Conservation (phyloP, 805 yeast species). For the Wickerhamomyces alni region DNA sequence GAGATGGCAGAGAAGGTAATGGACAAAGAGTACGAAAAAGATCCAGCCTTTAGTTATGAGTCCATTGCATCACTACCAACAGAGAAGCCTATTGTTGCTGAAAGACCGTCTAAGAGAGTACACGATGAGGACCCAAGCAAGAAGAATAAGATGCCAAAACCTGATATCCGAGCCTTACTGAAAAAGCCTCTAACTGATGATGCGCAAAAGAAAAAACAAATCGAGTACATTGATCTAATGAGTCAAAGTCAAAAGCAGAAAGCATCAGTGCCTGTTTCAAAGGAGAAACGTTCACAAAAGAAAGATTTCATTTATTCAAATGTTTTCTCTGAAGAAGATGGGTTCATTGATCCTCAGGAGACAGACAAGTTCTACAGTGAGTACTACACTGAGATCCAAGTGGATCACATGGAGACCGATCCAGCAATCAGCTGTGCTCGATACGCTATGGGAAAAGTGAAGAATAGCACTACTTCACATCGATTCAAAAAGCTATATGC, state of each 20-base stretch:
- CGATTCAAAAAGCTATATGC: slow-evolving; percentile 10
- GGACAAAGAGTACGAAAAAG: slow-evolving; percentile 14
- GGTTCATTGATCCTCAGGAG: slow-evolving; percentile 14
- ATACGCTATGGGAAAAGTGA: slow-evolving; percentile 7
- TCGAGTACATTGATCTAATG: slow-evolving; percentile 8
- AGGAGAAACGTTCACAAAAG: neutral
- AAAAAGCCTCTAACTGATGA: neutral
- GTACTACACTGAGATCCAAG: slow-evolving; percentile 5
- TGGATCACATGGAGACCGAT: slow-evolving; percentile 4
- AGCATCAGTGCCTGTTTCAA: no score
- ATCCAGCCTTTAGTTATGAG: neutral
- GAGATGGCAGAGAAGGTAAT: slow-evolving; percentile 9
- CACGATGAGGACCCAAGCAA: neutral
- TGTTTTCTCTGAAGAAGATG: slow-evolving; percentile 10
- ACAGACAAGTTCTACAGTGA: slow-evolving; percentile 13
- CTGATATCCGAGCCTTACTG: neutral
- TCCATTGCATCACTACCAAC: neutral
- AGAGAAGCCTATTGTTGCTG: no score
- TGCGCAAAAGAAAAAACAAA: neutral
- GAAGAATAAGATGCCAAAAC: neutral
- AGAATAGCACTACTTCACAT: slow-evolving; percentile 9
- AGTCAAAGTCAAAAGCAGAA: slow-evolving; percentile 1
- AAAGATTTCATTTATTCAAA: slow-evolving; percentile 8
- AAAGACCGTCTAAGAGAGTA: neutral
- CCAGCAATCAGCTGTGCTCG: slow-evolving; percentile 11